Conservation (phyloP, 2,329 filamentous ascomycete genomes). For the Aspergillus fumigatiaffinis region DNA sequence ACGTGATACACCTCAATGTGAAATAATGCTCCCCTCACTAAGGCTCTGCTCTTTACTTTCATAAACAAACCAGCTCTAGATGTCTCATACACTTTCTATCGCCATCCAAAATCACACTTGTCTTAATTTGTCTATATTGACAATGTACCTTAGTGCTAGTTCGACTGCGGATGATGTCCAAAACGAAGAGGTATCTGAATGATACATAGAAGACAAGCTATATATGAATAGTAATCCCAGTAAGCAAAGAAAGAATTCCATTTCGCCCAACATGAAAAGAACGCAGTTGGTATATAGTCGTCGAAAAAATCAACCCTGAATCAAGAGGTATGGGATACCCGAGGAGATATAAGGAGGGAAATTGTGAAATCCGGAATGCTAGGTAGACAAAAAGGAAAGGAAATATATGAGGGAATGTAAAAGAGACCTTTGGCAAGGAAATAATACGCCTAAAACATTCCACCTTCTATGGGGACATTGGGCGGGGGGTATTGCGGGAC, state of each 20-base stretch:
- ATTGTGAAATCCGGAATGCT: not conserved
- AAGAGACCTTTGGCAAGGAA: not conserved
- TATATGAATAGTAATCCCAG: not conserved
- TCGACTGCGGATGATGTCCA: not conserved
- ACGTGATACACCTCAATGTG: not conserved
- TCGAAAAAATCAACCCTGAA: slow-evolving; percentile 8
- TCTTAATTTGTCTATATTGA: not conserved
- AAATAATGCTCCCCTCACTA: not conserved
- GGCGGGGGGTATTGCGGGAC: slow-evolving; percentile 32
- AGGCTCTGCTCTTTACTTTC: not conserved
- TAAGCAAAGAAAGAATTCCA: slow-evolving; percentile 6
- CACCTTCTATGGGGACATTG: slow-evolving; percentile 28
- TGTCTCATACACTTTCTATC: not conserved
- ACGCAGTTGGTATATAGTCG: slow-evolving; percentile 19
- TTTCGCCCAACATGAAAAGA: slow-evolving; percentile 13
- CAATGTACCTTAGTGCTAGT: not conserved
- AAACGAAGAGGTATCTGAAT: not conserved
- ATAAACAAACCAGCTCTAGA: not conserved
- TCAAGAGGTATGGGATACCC: slow-evolving; percentile 5
- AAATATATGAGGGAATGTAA: slow-evolving; percentile 1
- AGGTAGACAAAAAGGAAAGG: not conserved
- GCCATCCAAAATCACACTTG: not conserved
- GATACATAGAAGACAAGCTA: not conserved
- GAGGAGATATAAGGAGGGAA: slow-evolving; percentile 3
- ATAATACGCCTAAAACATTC: slow-evolving; percentile 34